Base-by-base conservation (phyloP, 768 basidiomycete species). In the Suillus subluteus region DNA sequence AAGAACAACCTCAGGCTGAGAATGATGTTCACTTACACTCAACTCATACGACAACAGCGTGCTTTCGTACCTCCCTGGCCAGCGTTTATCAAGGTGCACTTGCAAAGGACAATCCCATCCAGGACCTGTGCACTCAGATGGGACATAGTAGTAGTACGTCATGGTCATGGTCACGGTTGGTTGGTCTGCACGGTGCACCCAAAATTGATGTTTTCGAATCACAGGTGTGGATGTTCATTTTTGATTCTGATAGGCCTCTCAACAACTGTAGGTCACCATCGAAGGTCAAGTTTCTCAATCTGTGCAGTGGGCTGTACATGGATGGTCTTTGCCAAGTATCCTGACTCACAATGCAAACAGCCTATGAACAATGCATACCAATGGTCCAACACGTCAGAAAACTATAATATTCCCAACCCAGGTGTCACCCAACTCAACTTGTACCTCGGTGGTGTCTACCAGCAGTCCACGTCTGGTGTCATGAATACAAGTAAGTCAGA, bases 181-280 rank as follows among this genome's bases (percentile, higher is more conserved):
- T 13, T 86, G 95, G 59, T 75, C 90, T 37, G 92, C 95, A 6
- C 95, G n/a, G n/a, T n/a, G n/a, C n/a, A n/a, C n/a, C 95, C 2
- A 95, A 97, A 77, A 95, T 97, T 50, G 95, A 97, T 82, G 82
- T 95, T 37, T 89, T 96, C 73, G 95, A 96, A 80, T 91, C 95
- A 8, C 88, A 89, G 78, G 90, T 88, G 65, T 78, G 75, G 62
- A 46, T 16, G 30, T 8, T 48, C 41, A 46, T 44, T 6, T 63
- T 64, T 52, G 3, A 62, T 44, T 21, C 35, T 37, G 26, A 18
- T n/a, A 64, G 32, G 38, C 58, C 58, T 23, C 67, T 56, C 13
- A 65, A 62, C 58, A 65, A 65, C 77, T 75, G 41, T 44, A 81
- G 79, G n/a, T 79, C 37, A 74, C 80, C 16, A 65, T 74, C 80